A percentile compares a stretch with the other conserved stretches of the same genome.
Evolutionary conservation across 148 eudicot species (phyloP).

Genomic region (Fagopyrum tataricum): DNA sequence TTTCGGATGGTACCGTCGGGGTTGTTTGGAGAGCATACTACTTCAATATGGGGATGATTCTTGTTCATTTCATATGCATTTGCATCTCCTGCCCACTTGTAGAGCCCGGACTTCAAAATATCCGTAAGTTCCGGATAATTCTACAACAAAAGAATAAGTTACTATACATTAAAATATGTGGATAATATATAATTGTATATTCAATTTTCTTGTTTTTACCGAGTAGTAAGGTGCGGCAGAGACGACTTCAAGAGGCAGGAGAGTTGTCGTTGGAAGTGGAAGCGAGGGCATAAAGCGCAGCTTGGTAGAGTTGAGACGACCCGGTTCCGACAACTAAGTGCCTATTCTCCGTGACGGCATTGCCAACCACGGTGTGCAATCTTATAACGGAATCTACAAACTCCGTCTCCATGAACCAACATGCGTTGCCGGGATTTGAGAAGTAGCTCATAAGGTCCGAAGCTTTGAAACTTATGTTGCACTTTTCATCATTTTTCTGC

Average conservation of each 20-base stretch:
- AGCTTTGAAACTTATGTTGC: constrained; percentile 34
- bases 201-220: constrained; percentile 16
- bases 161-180: no score
- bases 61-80: constrained; percentile 14
- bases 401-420: constrained; percentile 51
- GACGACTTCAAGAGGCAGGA: constrained; percentile 22
- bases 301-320: constrained; percentile 55
- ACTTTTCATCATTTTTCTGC: constrained; percentile 31
- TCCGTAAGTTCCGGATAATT: constrained; percentile 37
- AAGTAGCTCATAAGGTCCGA: constrained; percentile 52
- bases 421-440: constrained; percentile 20
- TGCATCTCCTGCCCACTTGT: constrained; percentile 48
- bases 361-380: constrained; percentile 41
- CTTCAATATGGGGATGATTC: constrained; percentile 37
- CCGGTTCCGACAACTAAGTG: constrained; percentile 55
- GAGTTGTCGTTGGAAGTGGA: neutral
- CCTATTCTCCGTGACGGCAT: constrained; percentile 47
- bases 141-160: neutral
- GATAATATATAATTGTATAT: no score
- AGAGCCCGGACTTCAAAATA: constrained; percentile 30
- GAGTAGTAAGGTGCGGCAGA: constrained; percentile 47
- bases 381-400: constrained; percentile 38
- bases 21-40: constrained; percentile 74
- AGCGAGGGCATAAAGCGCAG: constrained; percentile 69
- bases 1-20: constrained; percentile 41